phyloP scores from a whole-genome alignment of 2,329 filamentous ascomycete genomes.

The Myriosclerotinia curreyana region DNA sequence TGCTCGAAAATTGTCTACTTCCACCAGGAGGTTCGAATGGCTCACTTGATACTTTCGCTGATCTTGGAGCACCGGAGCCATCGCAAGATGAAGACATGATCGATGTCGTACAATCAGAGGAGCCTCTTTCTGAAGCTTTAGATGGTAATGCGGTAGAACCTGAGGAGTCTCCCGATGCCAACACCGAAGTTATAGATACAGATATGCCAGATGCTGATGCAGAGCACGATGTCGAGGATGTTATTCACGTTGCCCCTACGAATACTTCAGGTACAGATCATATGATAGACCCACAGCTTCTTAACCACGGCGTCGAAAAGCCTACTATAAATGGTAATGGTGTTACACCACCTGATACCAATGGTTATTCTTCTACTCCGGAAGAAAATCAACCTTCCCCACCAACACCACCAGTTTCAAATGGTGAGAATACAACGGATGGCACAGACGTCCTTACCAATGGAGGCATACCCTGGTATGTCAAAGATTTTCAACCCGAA shows the following conservation, averaged over 20 bases:
- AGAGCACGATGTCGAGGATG: constrained; percentile 24
- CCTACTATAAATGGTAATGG: constrained; percentile 38
- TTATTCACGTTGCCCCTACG: constrained; percentile 19
- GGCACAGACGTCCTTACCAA: constrained; percentile 49
- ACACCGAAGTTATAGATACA: constrained; percentile 39
- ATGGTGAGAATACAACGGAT: constrained; percentile 45
- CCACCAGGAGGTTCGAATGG: constrained; percentile 19
- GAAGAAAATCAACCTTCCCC: constrained; percentile 41
- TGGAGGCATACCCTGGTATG: constrained; percentile 86
- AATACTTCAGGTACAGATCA: constrained; percentile 31
- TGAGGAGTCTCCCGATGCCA: constrained; percentile 24
- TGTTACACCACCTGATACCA: constrained; percentile 46
- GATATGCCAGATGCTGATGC: constrained; percentile 41
- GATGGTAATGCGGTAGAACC: neutral
- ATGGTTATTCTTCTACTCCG: constrained; percentile 43
- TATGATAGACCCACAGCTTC: constrained; percentile 27
- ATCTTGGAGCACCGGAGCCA: constrained; percentile 44
- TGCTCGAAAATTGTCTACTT: constrained; percentile 64
- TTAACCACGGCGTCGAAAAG: constrained; percentile 24
- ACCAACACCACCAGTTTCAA: constrained; percentile 66
- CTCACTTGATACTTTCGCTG: constrained; percentile 13
- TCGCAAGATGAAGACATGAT: constrained; percentile 42
- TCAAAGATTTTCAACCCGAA: constrained; percentile 72
- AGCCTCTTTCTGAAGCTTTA: constrained; percentile 5
- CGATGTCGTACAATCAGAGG: constrained; percentile 5